These are phyloP conservation scores for Trichosporon ovoides DNA, from an alignment of 1,284 basidiomycete genomes.

Conservation along the genomic window DNA sequence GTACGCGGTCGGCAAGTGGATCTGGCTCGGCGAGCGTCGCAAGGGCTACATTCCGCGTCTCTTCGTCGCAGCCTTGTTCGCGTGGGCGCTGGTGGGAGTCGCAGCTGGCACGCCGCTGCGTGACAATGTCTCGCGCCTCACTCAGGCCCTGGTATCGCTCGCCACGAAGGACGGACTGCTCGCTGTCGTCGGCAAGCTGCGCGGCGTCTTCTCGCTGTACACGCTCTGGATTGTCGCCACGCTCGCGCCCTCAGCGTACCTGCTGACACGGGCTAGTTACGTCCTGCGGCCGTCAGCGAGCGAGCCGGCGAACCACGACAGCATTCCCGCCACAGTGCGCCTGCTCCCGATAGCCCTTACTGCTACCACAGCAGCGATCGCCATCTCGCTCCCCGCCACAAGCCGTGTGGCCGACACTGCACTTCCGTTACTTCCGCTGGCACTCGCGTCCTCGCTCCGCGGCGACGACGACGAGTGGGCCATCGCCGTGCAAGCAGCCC, in stretches of 20 bases:
- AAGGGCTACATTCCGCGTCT: conserved; percentile 13
- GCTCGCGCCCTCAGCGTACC: conserved; percentile 13
- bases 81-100: conserved; percentile 5
- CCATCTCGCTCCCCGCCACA: conserved; percentile 2
- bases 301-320: conserved; percentile 2
- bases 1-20: conserved; percentile 20
- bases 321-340: conserved; percentile 16
- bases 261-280: conserved; percentile 11
- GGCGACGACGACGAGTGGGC: conserved; percentile 26
- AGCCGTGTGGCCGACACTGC: conserved; percentile 10
- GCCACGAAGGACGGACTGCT: not conserved
- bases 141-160: not conserved
- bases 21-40: conserved; percentile 16
- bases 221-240: conserved; percentile 6
- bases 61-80: not conserved
- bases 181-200: not conserved
- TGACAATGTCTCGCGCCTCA: not conserved
- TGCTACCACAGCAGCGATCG: conserved; percentile 10
- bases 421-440: conserved; percentile 16
- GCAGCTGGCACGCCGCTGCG: conserved; percentile 12
- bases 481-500: conserved; percentile 18
- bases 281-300: conserved; percentile 10
- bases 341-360: conserved; percentile 17
- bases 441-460: conserved; percentile 14
- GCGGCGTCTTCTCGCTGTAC: not conserved